These are phyloP conservation scores for Tricladium varicosporioides DNA, from an alignment of 2,329 filamentous ascomycete species.

Conservation along the genomic window DNA sequence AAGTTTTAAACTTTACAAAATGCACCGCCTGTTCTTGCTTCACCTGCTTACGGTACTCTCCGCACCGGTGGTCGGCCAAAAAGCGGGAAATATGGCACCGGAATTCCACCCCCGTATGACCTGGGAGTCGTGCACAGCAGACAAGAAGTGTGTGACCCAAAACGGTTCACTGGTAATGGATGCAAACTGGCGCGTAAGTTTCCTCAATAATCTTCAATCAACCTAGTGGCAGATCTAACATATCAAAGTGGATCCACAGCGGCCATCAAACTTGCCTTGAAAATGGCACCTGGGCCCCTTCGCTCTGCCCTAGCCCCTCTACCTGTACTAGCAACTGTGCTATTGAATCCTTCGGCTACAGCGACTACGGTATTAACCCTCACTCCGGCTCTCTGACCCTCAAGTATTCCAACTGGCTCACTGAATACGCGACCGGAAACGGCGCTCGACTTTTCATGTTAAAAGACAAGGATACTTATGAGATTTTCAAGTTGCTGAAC, in stretches of 20 bases:
- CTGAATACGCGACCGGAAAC: not conserved
- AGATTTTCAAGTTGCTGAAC: conserved; percentile 61
- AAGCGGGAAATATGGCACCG: not conserved
- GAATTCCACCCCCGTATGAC: not conserved
- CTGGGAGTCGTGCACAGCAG: conserved; percentile 32
- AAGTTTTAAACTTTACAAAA: too few species aligned
- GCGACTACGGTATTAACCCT: too few species aligned
- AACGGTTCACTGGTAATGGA: not conserved
- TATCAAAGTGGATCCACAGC: not conserved
- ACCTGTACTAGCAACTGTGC: not conserved
- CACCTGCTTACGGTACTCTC: not conserved
- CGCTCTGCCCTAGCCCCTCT: not conserved
- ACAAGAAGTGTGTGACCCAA: conserved; percentile 52
- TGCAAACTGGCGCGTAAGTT: not conserved
- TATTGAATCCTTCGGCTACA: not conserved
- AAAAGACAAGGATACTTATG: conserved; percentile 47
- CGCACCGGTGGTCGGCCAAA: not conserved
- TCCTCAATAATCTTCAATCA: too few species aligned
- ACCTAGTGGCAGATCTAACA: too few species aligned
- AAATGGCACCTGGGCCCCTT: not conserved
- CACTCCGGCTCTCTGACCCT: too few species aligned
- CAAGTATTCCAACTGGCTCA: too few species aligned
- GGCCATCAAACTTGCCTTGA: not conserved
- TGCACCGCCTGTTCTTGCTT: not conserved
- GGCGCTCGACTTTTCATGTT: conserved; percentile 33